Evolutionary conservation across 75 land plant species (phyloP).

Genomic region (Adiantum capillusveneris): DNA sequence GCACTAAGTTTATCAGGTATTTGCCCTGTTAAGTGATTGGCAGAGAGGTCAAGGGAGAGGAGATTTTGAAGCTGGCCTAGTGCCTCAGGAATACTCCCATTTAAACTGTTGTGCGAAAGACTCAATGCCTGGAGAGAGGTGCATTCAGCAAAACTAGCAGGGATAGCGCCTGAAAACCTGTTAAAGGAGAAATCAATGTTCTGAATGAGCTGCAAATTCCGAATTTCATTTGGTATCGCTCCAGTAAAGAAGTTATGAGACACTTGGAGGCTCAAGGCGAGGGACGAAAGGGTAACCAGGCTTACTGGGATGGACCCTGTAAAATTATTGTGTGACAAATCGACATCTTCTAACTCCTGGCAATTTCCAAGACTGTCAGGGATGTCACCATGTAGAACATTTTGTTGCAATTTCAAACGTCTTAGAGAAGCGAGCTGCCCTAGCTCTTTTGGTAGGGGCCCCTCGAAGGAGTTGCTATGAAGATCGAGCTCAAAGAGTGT

Average conservation of each 20-base stretch:
- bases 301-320: constrained; percentile 2
- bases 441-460: no score
- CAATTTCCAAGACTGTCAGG: no score
- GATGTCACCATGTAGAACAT: no score
- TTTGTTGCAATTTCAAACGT: no score
- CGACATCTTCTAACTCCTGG: constrained; percentile 18
- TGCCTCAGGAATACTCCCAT: neutral
- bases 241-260: neutral
- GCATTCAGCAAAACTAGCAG: neutral
- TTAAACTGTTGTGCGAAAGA: neutral
- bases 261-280: neutral
- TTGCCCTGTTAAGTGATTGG: constrained; percentile 37
- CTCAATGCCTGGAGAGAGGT: neutral
- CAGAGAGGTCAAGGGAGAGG: constrained; percentile 42
- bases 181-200: neutral
- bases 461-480: no score
- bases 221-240: neutral
- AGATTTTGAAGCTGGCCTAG: constrained; percentile 8
- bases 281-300: neutral
- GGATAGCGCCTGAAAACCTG: neutral
- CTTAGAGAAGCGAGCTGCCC: no score
- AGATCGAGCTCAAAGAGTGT: no score
- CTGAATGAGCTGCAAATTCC: neutral
- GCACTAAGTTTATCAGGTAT: constrained; percentile 23
- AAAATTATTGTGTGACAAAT: constrained; percentile 25